phyloP scores from a whole-genome alignment of 768 basidiomycete genomes.

The Suillus brevipes region DNA sequence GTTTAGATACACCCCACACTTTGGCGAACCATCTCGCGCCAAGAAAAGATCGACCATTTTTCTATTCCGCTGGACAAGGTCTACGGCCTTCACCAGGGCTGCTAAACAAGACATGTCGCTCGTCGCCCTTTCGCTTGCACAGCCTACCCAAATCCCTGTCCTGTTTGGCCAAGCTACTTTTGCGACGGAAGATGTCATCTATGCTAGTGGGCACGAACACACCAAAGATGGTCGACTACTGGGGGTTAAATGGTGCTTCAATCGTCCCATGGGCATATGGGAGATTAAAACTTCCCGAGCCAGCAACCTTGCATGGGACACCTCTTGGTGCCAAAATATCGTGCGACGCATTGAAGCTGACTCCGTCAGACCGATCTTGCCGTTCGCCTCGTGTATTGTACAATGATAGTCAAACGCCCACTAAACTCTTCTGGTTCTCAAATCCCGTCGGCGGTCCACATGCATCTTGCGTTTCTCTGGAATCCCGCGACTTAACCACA shows the following conservation, averaged over 20 bases:
- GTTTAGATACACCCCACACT: conserved; percentile 57
- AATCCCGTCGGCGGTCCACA: conserved; percentile 60
- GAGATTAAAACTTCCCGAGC: conserved; percentile 39
- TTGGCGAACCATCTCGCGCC: conserved; percentile 62
- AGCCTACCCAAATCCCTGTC: conserved; percentile 21
- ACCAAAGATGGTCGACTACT: conserved; percentile 57
- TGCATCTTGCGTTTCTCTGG: conserved; percentile 52
- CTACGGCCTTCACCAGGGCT: conserved; percentile 15
- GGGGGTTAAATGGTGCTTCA: conserved; percentile 60
- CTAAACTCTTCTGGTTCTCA: conserved; percentile 52
- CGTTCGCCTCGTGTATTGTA: conserved; percentile 58
- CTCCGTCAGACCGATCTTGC: conserved; percentile 44
- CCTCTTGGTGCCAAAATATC: conserved; percentile 14
- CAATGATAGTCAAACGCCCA: conserved; percentile 21
- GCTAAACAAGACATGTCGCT: conserved; percentile 10
- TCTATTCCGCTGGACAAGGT: conserved; percentile 46
- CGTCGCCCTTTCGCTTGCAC: conserved; percentile 16
- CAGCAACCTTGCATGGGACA: conserved; percentile 10
- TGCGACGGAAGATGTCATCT: conserved; percentile 41
- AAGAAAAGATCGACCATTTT: conserved; percentile 56
- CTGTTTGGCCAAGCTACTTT: conserved; percentile 61
- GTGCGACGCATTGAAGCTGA: conserved; percentile 40
- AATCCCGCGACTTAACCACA: conserved; percentile 40
- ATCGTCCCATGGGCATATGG: conserved; percentile 61
- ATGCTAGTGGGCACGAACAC: conserved; percentile 63